Percentiles rank a stretch among this genome's conserved stretches.
Conservation (phyloP, 306 rosid genomes). For the Rosa multiflora region DNA sequence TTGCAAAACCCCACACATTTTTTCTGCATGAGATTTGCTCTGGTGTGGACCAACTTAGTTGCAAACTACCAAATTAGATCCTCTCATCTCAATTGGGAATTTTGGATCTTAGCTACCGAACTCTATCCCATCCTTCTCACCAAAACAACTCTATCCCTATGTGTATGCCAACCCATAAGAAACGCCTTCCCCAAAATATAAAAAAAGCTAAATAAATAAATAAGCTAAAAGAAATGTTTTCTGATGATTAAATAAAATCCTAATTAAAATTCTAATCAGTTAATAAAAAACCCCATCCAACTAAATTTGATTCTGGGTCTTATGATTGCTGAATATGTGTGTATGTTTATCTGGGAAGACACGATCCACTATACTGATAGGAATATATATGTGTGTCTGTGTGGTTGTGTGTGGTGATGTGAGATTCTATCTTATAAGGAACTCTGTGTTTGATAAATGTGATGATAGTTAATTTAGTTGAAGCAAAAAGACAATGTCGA, state of each 20-base stretch:
- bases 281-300: neutral
- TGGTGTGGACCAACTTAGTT: neutral
- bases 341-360: neutral
- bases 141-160: neutral
- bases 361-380: neutral
- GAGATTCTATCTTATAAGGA: neutral
- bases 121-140: neutral
- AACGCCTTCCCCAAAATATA: neutral
- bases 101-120: slow-evolving; percentile 6
- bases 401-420: neutral
- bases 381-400: no score
- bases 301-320: neutral
- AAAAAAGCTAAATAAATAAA: neutral
- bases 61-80: neutral
- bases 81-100: neutral
- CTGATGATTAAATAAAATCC: neutral
- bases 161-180: neutral
- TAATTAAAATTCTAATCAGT: neutral
- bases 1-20: neutral
- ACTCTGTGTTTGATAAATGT: neutral
- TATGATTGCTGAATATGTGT: neutral
- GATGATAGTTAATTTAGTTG: neutral
- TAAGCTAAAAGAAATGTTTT: neutral
- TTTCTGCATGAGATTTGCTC: slow-evolving; percentile 3
- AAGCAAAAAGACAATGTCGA: neutral